Evolutionary conservation across 1,284 basidiomycete genomes (phyloP).

Genomic region (Boletellus sp.): DNA sequence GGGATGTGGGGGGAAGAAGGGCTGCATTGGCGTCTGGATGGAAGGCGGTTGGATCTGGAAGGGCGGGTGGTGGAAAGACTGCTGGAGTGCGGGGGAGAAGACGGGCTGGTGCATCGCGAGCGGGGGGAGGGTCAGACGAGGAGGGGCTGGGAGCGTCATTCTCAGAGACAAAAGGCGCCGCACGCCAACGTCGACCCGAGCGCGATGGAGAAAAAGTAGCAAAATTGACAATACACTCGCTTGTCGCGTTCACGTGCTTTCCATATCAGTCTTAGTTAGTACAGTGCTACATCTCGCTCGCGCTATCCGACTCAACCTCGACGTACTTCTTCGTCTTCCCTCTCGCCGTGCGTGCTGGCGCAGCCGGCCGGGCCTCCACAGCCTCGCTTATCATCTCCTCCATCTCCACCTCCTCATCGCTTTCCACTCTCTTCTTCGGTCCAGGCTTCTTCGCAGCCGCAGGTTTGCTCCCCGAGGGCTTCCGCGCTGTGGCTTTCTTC

Average conservation of each 20-base stretch:
- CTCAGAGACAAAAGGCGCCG: too few species aligned
- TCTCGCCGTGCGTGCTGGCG: slow-evolving; percentile 37
- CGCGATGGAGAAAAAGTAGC: too few species aligned
- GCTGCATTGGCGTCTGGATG: slow-evolving; percentile 70
- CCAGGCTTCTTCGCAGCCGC: slow-evolving; percentile 41
- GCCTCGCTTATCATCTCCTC: slow-evolving; percentile 21
- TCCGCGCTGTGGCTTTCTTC: slow-evolving; percentile 40
- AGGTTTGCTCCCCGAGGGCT: slow-evolving; percentile 50
- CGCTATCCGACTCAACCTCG: slow-evolving; percentile 47
- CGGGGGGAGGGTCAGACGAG: slow-evolving; percentile 45
- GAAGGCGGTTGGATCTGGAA: slow-evolving; percentile 43
- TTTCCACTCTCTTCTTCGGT: slow-evolving; percentile 36
- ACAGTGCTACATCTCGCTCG: slow-evolving; percentile 30
- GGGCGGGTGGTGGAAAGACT: slow-evolving; percentile 54
- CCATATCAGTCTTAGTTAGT: neutral
- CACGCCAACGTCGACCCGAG: too few species aligned
- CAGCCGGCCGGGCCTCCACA: slow-evolving; percentile 17
- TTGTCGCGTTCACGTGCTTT: slow-evolving; percentile 2
- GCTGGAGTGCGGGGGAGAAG: slow-evolving; percentile 46
- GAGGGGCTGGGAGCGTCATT: slow-evolving; percentile 32
- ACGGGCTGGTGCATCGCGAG: slow-evolving; percentile 48
- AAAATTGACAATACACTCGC: neutral
- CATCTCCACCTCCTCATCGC: slow-evolving; percentile 34
- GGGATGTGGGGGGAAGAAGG: slow-evolving; percentile 50
- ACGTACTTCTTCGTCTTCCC: slow-evolving; percentile 48